Evolutionary conservation across 306 rosid genomes (phyloP).

Genomic region (Ziziphus jujuba): DNA sequence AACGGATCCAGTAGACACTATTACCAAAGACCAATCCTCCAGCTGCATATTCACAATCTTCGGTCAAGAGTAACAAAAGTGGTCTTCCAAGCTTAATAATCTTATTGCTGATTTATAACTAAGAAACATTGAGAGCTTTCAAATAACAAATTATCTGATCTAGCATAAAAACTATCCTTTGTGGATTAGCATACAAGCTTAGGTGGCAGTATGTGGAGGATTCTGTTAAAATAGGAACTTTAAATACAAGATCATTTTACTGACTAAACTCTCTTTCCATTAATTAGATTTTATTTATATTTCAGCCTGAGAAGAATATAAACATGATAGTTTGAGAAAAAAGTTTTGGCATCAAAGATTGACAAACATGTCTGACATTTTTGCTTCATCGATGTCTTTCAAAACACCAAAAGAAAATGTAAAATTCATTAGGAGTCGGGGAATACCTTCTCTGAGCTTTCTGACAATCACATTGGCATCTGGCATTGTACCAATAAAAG

Average conservation of each 20-base stretch:
- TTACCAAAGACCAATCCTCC: constrained; percentile 86
- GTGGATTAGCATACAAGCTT: no score
- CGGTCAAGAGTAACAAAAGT: constrained; percentile 32
- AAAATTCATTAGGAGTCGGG: neutral
- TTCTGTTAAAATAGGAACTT: no score
- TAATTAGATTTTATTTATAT: no score
- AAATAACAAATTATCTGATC: neutral
- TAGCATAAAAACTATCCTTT: neutral
- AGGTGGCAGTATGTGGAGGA: no score
- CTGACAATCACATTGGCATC: constrained; percentile 92
- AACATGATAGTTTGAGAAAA: neutral
- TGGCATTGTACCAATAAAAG: constrained; percentile 96
- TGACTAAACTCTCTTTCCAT: no score
- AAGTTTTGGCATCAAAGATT: neutral
- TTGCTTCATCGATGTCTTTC: neutral
- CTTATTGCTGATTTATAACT: constrained; percentile 6
- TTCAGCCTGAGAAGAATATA: neutral
- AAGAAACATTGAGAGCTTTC: constrained; percentile 6
- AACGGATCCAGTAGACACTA: constrained; percentile 80
- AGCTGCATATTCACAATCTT: constrained; percentile 61
- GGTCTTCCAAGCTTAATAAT: constrained; percentile 22
- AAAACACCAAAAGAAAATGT: neutral
- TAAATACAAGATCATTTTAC: no score
- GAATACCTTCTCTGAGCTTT: constrained; percentile 87
- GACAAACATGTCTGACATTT: neutral